Evolutionary conservation across 176 grass and related monocot species (phyloP), one percentile per base, ranked within the genome.

Genomic region (Tuctoria greenei): DNA sequence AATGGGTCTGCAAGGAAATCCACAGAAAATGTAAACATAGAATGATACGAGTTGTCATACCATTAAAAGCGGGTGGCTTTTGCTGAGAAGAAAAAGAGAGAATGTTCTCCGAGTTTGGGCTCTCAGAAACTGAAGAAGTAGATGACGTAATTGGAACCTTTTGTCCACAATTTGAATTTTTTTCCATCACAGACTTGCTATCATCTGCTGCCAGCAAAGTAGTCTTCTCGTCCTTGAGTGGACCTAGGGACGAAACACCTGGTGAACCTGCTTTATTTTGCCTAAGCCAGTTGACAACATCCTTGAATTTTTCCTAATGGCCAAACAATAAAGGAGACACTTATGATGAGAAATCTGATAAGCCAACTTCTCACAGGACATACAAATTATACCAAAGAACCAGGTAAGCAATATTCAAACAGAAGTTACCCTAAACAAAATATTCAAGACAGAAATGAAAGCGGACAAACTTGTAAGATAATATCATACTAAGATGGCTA

Each of bases 251-350:
- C 78, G 81, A 44, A 81, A 79, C 27, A 66, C 4, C 44, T 81
- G 23, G 40, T 62, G 84, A 71, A 72, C 82, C 82, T 73, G 82
- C 79, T 64, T 90, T 79, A 76, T 84, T 93, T 82, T 83, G 69
- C 64, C 64, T 92, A 49, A 98, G 88, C 95, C 95, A 98, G 85
- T 86, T 79, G 69, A 98, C 91, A 54, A 98, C 95, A 90, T 98
- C 95, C 84, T 98, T 98, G 84, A 94, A 98, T 73, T 90, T 88
- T 41, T 93, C 95, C 95, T 98, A 61, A 69, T 54, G 9, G 42
- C 26, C 49, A 79, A 49, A 49, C 26, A 77, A 79, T 75, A 41
- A 25, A 24, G 67, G 58, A 64, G 54, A 13, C 18, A 52, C 49
- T 60, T 37, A 57, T 41, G 15, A 77, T 67, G n/a, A 78, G n/a